A percentile compares a stretch with the other conserved stretches of the same genome.
Conservation (phyloP, 2,329 filamentous ascomycete genomes). For the Alternaria triticimaculans region DNA sequence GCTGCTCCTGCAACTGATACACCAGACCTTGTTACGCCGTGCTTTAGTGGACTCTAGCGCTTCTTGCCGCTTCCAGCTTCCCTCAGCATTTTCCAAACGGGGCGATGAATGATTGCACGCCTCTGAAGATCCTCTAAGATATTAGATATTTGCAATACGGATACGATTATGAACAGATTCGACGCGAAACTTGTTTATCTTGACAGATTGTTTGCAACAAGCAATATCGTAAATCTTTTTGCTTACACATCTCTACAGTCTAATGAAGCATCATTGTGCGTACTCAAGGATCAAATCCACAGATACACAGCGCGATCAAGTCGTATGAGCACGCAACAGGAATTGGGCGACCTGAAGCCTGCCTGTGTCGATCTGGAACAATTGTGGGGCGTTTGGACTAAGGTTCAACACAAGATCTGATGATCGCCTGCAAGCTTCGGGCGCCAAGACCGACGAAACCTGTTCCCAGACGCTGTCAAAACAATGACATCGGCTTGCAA, state of each 20-base stretch:
- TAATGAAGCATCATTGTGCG: background rate
- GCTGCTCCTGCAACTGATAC: background rate
- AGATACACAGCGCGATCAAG: background rate
- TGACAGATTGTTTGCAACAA: background rate
- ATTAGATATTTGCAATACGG: background rate
- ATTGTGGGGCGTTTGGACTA: slow-evolving; percentile 13
- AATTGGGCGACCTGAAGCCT: background rate
- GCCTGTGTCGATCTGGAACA: slow-evolving; percentile 1
- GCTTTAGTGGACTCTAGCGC: background rate
- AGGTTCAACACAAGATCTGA: slow-evolving; percentile 26
- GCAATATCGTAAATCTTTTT: background rate
- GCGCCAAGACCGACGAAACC: slow-evolving; percentile 43
- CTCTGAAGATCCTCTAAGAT: background rate
- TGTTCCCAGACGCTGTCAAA: slow-evolving; percentile 41
- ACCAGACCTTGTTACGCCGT: background rate
- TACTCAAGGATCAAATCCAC: background rate
- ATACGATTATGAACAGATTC: background rate
- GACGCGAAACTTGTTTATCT: background rate
- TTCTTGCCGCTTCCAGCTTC: background rate
- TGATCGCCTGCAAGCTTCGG: slow-evolving; percentile 32
- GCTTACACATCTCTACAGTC: background rate
- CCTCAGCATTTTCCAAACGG: background rate
- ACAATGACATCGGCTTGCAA: slow-evolving; percentile 35
- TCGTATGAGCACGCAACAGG: background rate
- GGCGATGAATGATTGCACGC: background rate